Evolutionary conservation across 768 basidiomycete genomes (phyloP).

Genomic region (Daedaleopsis sinensis): DNA sequence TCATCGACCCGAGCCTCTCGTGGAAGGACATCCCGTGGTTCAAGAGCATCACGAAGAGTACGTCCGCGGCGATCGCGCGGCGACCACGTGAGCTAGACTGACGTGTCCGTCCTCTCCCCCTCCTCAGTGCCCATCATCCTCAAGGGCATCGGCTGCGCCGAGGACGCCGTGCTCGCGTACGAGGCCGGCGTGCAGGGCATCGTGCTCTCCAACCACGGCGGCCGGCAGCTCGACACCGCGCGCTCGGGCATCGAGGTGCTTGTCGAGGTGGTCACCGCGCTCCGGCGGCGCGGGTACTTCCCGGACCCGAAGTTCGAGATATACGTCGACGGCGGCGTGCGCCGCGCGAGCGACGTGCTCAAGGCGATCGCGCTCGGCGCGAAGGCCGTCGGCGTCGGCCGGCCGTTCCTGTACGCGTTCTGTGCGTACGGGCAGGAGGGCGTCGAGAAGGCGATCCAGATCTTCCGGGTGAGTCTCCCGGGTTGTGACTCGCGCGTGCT

Average conservation of each 20-base stretch:
- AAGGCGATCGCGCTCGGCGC: slow-evolving; percentile 87
- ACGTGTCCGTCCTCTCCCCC: neutral
- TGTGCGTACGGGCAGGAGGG: slow-evolving; percentile 87
- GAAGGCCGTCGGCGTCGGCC: slow-evolving; percentile 80
- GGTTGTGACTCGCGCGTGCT: neutral
- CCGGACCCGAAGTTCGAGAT: slow-evolving; percentile 80
- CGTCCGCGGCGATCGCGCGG: slow-evolving; percentile 11
- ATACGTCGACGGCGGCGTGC: slow-evolving; percentile 89
- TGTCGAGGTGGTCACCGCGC: slow-evolving; percentile 77
- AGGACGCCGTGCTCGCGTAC: slow-evolving; percentile 86
- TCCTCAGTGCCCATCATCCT: slow-evolving; percentile 81
- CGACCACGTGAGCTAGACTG: neutral
- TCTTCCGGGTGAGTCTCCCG: slow-evolving; percentile 56
- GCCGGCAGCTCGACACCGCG: slow-evolving; percentile 67
- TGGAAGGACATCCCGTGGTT: slow-evolving; percentile 85
- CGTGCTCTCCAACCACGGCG: slow-evolving; percentile 88
- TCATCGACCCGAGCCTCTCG: slow-evolving; percentile 89
- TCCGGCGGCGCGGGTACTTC: slow-evolving; percentile 68
- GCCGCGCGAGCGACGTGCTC: slow-evolving; percentile 83
- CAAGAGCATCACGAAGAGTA: slow-evolving; percentile 59
- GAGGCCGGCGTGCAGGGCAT: slow-evolving; percentile 74
- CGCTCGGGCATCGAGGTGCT: slow-evolving; percentile 91
- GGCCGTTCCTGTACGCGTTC: slow-evolving; percentile 86
- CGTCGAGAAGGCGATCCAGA: slow-evolving; percentile 76
- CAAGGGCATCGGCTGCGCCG: slow-evolving; percentile 85